These are phyloP conservation scores for Colletotrichum theobromicola DNA, from an alignment of 2,329 filamentous ascomycete genomes.

Conservation along the genomic window DNA sequence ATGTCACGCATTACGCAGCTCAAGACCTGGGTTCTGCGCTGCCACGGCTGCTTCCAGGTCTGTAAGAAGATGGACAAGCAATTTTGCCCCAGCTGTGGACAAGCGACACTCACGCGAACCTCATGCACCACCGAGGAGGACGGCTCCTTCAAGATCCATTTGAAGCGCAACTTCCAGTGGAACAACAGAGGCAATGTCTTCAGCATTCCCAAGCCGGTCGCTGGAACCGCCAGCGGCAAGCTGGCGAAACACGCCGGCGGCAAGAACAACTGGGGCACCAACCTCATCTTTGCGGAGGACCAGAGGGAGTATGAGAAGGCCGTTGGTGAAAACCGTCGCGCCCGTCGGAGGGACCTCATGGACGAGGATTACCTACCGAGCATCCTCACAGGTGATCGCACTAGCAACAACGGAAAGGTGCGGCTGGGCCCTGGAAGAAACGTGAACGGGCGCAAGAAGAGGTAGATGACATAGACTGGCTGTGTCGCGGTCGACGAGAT, in stretches of 20 bases:
- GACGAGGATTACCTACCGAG: constrained; percentile 91
- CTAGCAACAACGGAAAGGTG: constrained; percentile 67
- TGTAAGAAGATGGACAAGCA: constrained; percentile 86
- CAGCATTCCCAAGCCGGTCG: constrained; percentile 88
- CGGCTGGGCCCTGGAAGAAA: constrained; percentile 85
- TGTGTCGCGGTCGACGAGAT: neutral
- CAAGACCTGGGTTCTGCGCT: constrained; percentile 88
- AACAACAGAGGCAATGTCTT: constrained; percentile 92
- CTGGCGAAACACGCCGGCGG: constrained; percentile 68
- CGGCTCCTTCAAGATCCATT: constrained; percentile 82
- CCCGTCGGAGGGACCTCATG: constrained; percentile 83
- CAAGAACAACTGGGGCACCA: constrained; percentile 84
- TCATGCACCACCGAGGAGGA: constrained; percentile 83
- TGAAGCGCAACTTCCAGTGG: constrained; percentile 96
- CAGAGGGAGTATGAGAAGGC: constrained; percentile 88
- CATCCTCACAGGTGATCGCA: constrained; percentile 81
- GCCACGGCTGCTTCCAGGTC: constrained; percentile 90
- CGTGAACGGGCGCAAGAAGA: constrained; percentile 62
- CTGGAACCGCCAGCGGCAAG: constrained; percentile 82
- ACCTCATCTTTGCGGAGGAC: constrained; percentile 88
- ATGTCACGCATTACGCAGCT: constrained; percentile 83
- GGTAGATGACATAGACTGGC: neutral
- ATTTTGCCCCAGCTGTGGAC: constrained; percentile 92
- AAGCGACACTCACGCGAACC: constrained; percentile 82
- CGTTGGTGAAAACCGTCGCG: constrained; percentile 66